Percentiles rank a stretch among this genome's conserved stretches.
These are phyloP conservation scores for Cylindrotheca closterium DNA, from an alignment of 108 stramenopile genomes.

Conservation along the genomic window DNA sequence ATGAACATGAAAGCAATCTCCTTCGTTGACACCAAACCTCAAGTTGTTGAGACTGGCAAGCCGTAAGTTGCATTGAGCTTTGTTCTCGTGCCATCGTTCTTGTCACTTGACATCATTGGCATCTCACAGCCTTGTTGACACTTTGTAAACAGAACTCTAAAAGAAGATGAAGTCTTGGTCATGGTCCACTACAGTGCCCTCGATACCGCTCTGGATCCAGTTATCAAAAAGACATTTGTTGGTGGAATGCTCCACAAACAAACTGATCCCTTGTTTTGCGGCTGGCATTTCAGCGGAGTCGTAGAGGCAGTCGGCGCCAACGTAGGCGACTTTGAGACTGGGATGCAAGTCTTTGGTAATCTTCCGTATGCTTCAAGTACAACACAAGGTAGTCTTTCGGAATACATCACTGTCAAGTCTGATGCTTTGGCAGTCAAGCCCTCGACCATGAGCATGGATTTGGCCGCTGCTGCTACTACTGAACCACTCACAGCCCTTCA, in stretches of 20 bases:
- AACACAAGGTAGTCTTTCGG: slow-evolving; percentile 33
- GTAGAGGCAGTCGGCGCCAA: slow-evolving; percentile 11
- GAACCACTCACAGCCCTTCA: slow-evolving; percentile 35
- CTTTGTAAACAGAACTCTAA: too few species aligned
- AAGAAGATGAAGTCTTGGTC: slow-evolving; percentile 20
- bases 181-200: slow-evolving; percentile 28
- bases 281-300: slow-evolving; percentile 27
- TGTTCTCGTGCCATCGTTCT: too few species aligned
- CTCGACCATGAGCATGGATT: slow-evolving; percentile 1
- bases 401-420: slow-evolving; percentile 26
- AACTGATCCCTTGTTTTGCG: slow-evolving; percentile 20
- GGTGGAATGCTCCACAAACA: slow-evolving; percentile 22
- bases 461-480: slow-evolving; percentile 27
- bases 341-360: slow-evolving; percentile 27
- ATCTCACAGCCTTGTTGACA: too few species aligned
- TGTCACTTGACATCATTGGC: too few species aligned
- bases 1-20: too few species aligned
- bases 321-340: slow-evolving; percentile 4
- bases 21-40: too few species aligned
- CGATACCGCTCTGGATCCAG: slow-evolving; percentile 23
- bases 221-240: slow-evolving; percentile 5
- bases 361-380: slow-evolving; percentile 26
- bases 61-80: too few species aligned
- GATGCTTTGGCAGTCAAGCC: slow-evolving; percentile 20
- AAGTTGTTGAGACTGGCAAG: too few species aligned